Percentiles rank a stretch among this genome's conserved stretches.
These are phyloP conservation scores for Ambrosiella cleistominuta DNA, from an alignment of 2,329 filamentous ascomycete genomes.

Conservation along the genomic window DNA sequence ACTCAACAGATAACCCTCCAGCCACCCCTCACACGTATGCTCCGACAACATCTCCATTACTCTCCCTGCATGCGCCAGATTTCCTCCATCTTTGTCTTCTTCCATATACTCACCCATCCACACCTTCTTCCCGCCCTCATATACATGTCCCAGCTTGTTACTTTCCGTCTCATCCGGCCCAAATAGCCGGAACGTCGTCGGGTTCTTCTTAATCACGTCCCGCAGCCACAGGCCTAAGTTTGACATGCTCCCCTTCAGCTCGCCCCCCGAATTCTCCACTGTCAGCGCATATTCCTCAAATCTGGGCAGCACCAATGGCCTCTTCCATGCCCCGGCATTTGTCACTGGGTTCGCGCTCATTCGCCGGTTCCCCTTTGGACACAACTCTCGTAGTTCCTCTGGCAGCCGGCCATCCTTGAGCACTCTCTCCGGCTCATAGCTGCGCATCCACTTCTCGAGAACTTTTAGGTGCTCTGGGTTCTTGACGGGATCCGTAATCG, in stretches of 20 bases:
- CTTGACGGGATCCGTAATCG: conserved; percentile 49
- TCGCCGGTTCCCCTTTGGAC: conserved; percentile 45
- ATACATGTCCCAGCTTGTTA: conserved; percentile 58
- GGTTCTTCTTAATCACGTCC: conserved; percentile 49
- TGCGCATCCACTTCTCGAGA: conserved; percentile 61
- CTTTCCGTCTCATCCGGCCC: conserved; percentile 69
- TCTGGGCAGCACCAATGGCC: conserved; percentile 50
- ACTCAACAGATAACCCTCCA: conserved; percentile 61
- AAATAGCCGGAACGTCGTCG: conserved; percentile 54
- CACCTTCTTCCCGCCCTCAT: conserved; percentile 59
- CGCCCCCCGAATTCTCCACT: conserved; percentile 42
- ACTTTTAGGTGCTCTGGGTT: conserved; percentile 49
- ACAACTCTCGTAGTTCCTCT: conserved; percentile 43
- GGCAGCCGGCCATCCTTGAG: conserved; percentile 50
- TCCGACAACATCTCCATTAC: conserved; percentile 79
- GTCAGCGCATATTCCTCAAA: conserved; percentile 50
- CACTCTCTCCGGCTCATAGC: conserved; percentile 55
- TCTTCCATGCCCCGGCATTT: conserved; percentile 46
- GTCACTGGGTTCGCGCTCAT: conserved; percentile 65
- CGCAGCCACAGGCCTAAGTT: conserved; percentile 51
- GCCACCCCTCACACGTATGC: conserved; percentile 64
- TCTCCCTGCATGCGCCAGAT: conserved; percentile 47
- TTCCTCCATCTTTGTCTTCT: conserved; percentile 58
- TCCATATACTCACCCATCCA: conserved; percentile 67
- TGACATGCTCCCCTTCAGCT: conserved; percentile 44